Base-by-base conservation (phyloP, 2,329 filamentous ascomycete genomes). In the Hypoxylon sp. region DNA sequence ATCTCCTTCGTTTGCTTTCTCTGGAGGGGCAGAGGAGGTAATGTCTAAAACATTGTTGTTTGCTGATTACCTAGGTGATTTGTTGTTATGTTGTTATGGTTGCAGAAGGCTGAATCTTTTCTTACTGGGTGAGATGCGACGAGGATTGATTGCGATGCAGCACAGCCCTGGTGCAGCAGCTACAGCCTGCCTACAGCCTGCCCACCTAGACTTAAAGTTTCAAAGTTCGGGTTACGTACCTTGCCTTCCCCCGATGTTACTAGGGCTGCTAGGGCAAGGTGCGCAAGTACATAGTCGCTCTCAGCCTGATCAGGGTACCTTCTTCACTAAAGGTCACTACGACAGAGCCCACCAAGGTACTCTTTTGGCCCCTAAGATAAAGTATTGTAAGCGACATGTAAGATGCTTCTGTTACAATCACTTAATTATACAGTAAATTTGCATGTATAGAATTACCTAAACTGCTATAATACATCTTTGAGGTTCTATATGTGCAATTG, bases 31-130 rank as follows among this genome's bases (percentile, higher is more conserved):
- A 27, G 25, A 27, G 25, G 59, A 41, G 25, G 46, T 23, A 56
- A 52, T 61, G 46, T 63, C 34, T 64, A 63, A 64, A 57, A 67
- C 55, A 67, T 57, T 51, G 43, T 43, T 58, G 64, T 67, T 67
- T 67, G 64, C 56, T 52, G 46, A 60, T 46, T 61, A 64, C 32
- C 45, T 63, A 53, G 53, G 64, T 52, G 32, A 56, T 63, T 21
- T 64, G 29, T 37, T 47, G 61, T n/a, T n/a, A n/a, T n/a, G n/a
- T n/a, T n/a, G n/a, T n/a, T n/a, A n/a, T 53, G 29, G 46, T 48
- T 50, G 30, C 19, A 34, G 47, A 57, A 67, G 64, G 56, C 60
- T 63, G 64, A 55, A 67, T 63, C 51, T 60, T 63, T 63, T 60
- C 29, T 52, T 29, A 39, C 29, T 23, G 21, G 19, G 32, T 60